Conservation (phyloP, 257 asterid species). For the Solanum paucissectum region DNA sequence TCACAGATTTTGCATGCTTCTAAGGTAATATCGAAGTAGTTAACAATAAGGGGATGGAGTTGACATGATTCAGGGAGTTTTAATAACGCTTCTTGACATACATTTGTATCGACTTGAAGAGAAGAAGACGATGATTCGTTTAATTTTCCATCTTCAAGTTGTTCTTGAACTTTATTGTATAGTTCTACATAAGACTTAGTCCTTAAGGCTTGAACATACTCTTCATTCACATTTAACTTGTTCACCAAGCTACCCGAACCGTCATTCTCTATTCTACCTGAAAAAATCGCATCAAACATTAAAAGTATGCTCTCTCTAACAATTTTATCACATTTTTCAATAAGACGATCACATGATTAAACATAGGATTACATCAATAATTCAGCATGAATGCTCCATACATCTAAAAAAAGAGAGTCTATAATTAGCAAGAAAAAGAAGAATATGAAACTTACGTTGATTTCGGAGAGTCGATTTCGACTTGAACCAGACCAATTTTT, state of each 20-base stretch:
- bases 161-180: slow-evolving; percentile 28
- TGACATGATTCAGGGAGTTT: slow-evolving; percentile 11
- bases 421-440: neutral
- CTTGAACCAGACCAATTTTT: slow-evolving; percentile 13
- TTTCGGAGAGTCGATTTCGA: slow-evolving; percentile 11
- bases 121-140: slow-evolving; percentile 7
- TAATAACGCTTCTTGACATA: slow-evolving; percentile 19
- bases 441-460: slow-evolving; percentile 21
- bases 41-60: slow-evolving; percentile 22
- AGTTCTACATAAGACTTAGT: slow-evolving; percentile 65
- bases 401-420: too few relatives aligned
- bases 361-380: neutral
- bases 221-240: slow-evolving; percentile 36
- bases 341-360: neutral
- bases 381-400: neutral
- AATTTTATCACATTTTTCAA: neutral
- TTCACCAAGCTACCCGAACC: slow-evolving; percentile 13
- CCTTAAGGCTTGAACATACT: slow-evolving; percentile 53
- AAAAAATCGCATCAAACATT: neutral
- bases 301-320: neutral
- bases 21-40: slow-evolving; percentile 38
- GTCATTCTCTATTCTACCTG: slow-evolving; percentile 24
- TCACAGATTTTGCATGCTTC: slow-evolving; percentile 56
- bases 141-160: slow-evolving; percentile 9
- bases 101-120: slow-evolving; percentile 3